These are phyloP conservation scores for Ceratorhiza oryzae-sativae DNA, from an alignment of 1,284 basidiomycete genomes.

Conservation along the genomic window DNA sequence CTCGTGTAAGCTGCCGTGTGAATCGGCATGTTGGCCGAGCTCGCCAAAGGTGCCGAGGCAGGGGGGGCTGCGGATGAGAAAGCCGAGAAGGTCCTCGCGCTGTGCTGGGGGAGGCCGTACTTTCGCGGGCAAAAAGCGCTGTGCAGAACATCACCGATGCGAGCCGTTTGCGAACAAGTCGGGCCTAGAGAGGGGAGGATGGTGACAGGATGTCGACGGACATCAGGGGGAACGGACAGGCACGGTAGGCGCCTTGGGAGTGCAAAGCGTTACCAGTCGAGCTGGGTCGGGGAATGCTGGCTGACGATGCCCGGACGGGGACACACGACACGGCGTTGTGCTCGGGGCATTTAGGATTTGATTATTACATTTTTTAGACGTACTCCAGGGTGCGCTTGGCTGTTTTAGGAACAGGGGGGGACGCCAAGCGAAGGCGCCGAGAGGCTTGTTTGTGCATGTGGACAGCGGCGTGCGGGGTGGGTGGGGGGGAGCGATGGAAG, in stretches of 20 bases:
- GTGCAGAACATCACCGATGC: too few relatives aligned
- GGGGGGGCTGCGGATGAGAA: constrained; percentile 10
- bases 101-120: neutral
- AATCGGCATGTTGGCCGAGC: neutral
- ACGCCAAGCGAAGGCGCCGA: neutral
- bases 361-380: constrained; percentile 12
- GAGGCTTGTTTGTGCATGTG: constrained; percentile 36
- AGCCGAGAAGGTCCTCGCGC: neutral
- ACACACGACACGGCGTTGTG: too few relatives aligned
- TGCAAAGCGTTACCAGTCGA: neutral
- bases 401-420: constrained; percentile 5
- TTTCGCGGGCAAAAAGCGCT: too few relatives aligned
- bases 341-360: neutral
- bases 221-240: too few relatives aligned
- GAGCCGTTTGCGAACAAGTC: neutral
- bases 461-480: neutral
- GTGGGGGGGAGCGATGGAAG: constrained; percentile 17
- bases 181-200: neutral
- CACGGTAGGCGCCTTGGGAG: too few relatives aligned
- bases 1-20: neutral
- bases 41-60: constrained; percentile 18
- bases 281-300: too few relatives aligned
- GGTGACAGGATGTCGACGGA: neutral
- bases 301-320: too few relatives aligned
- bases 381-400: neutral